Evolutionary conservation across 345 rosid species (phyloP).

Genomic region (Citrus cavaleriei): DNA sequence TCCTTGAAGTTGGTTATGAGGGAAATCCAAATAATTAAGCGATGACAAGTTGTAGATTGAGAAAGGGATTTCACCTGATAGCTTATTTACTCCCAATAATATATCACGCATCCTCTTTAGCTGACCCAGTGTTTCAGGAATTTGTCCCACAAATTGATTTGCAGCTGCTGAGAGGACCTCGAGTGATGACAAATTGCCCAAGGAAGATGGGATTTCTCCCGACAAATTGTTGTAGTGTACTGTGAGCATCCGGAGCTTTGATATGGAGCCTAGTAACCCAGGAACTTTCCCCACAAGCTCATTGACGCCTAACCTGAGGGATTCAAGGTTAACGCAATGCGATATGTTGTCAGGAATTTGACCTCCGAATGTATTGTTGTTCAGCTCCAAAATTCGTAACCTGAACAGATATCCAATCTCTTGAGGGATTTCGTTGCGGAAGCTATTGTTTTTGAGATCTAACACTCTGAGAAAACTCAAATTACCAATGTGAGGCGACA

Average conservation of each 20-base stretch:
- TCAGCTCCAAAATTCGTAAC: background rate
- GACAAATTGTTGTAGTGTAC: background rate
- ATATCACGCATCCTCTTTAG: background rate
- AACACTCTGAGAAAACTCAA: background rate
- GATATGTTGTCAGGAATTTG: constrained; percentile 13
- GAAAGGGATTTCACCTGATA: constrained; percentile 3
- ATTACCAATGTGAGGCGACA: background rate
- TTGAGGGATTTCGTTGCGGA: constrained; percentile 6
- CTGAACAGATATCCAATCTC: constrained; percentile 8
- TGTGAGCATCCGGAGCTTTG: background rate
- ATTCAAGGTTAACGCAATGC: background rate
- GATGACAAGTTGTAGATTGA: background rate
- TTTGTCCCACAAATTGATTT: background rate
- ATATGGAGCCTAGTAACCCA: background rate
- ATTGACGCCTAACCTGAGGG: background rate
- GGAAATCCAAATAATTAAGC: rapidly evolving
- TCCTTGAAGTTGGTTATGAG: background rate
- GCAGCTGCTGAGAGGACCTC: background rate
- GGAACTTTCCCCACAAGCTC: constrained; percentile 12
- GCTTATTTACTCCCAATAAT: background rate
- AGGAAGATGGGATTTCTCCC: constrained; percentile 4
- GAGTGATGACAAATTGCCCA: constrained; percentile 24
- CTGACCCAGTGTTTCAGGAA: background rate
- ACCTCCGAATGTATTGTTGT: constrained; percentile 8
- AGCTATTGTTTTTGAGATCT: constrained; percentile 7